These are phyloP conservation scores for Cadophora gregata DNA, from an alignment of 2,329 filamentous ascomycete genomes.

Conservation along the genomic window DNA sequence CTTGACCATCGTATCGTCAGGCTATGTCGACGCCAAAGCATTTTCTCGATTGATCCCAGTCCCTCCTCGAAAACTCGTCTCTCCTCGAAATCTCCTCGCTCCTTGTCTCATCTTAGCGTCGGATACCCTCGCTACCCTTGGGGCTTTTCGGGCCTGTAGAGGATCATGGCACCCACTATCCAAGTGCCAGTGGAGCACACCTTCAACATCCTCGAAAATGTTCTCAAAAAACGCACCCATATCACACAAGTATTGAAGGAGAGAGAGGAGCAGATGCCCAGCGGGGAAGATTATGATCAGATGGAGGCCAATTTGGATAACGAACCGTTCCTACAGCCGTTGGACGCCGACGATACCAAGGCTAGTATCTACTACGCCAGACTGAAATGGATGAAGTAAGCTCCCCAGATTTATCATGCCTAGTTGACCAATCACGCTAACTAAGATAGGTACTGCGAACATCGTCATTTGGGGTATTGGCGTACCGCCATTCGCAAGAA, in stretches of 20 bases:
- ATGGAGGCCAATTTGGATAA: constrained; percentile 31
- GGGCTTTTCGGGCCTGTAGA: constrained; percentile 6
- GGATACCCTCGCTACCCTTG: constrained; percentile 9
- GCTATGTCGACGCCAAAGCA: constrained; percentile 14
- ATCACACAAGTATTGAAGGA: constrained; percentile 26
- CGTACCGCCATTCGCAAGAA: constrained; percentile 26
- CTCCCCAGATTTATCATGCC: constrained; percentile 11
- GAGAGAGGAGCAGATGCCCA: constrained; percentile 26
- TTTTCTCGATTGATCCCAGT: constrained; percentile 19
- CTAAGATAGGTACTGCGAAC: constrained; percentile 21
- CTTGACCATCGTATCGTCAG: constrained; percentile 9
- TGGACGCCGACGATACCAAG: constrained; percentile 34
- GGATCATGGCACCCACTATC: constrained; percentile 26
- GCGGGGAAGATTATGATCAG: constrained; percentile 27
- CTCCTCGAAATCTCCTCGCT: constrained; percentile 14
- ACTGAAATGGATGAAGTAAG: constrained; percentile 35
- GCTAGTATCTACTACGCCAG: constrained; percentile 37
- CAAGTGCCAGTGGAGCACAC: constrained; percentile 21
- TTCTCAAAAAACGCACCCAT: constrained; percentile 25
- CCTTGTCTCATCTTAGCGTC: constrained; percentile 17
- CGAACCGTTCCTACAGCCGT: constrained; percentile 29
- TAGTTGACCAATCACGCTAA: neutral
- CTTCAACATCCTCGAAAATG: constrained; percentile 25
- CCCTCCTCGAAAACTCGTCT: constrained; percentile 22
- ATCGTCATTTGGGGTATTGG: constrained; percentile 26